Evolutionary conservation across 2,329 filamentous ascomycete species (phyloP).

Genomic region (Sarocladium strictum): DNA sequence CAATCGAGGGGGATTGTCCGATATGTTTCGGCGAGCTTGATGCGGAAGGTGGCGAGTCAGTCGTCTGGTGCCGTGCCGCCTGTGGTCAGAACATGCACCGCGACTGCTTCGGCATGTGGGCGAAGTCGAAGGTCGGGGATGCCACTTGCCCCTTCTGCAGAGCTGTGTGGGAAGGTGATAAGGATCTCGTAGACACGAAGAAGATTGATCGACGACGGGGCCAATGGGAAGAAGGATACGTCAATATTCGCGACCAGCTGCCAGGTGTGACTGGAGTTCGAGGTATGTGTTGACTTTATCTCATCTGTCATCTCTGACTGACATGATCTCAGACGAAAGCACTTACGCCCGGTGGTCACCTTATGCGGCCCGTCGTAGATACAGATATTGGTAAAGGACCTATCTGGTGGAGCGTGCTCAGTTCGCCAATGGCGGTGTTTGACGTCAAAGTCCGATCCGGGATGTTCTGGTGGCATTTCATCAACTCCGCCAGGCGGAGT

Average conservation of each 20-base stretch:
- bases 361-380: not conserved
- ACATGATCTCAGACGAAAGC: not conserved
- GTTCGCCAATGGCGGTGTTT: no score
- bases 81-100: constrained; percentile 52
- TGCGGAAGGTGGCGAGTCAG: constrained; percentile 21
- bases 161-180: constrained; percentile 46
- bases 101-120: constrained; percentile 50
- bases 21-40: constrained; percentile 49
- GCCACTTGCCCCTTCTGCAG: constrained; percentile 59
- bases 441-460: no score
- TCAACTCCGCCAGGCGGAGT: not conserved
- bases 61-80: constrained; percentile 45
- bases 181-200: constrained; percentile 35
- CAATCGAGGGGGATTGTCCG: constrained; percentile 48
- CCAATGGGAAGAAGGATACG: constrained; percentile 46
- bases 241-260: constrained; percentile 56
- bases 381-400: no score
- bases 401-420: no score
- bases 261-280: constrained; percentile 45
- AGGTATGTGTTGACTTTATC: constrained; percentile 30
- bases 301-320: not conserved
- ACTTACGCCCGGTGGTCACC: not conserved
- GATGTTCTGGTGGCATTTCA: no score
- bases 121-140: constrained; percentile 34
- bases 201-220: constrained; percentile 27